phyloP scores from a whole-genome alignment of 1,139 yeast species.

The Debaryomyces sp. region DNA sequence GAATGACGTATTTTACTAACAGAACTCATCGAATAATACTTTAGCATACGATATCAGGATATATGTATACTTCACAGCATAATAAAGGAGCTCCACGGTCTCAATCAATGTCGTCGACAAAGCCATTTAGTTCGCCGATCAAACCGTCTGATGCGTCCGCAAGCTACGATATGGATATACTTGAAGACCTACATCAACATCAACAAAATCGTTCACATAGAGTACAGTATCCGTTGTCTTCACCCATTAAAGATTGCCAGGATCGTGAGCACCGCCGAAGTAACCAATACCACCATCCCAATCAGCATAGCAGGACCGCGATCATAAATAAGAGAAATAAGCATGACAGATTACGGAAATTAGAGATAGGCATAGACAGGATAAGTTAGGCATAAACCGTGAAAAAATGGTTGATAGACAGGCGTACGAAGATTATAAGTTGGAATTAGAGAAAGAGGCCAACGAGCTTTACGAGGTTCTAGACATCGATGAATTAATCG shows the following conservation, averaged over 20 bases:
- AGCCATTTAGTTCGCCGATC: slow-evolving; percentile 12
- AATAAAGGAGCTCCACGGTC: neutral
- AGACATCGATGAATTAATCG: slow-evolving; percentile 32
- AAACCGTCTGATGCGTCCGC: slow-evolving; percentile 8
- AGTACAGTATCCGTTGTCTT: slow-evolving; percentile 26
- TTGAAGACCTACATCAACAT: slow-evolving; percentile 17
- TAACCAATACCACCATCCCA: slow-evolving; percentile 3
- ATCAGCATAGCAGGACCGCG: slow-evolving; percentile 4
- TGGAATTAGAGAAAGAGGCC: slow-evolving; percentile 21
- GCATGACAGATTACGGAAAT: slow-evolving; percentile 29
- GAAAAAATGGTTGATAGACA: slow-evolving; percentile 30
- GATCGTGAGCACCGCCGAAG: slow-evolving; percentile 2
- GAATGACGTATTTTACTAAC: neutral
- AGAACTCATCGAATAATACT: slow-evolving; percentile 6
- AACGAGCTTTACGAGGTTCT: slow-evolving; percentile 18
- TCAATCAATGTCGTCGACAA: slow-evolving; percentile 18
- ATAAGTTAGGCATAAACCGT: slow-evolving; percentile 24
- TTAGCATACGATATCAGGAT: slow-evolving; percentile 16
- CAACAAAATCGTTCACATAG: slow-evolving; percentile 22
- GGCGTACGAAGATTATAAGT: slow-evolving; percentile 19
- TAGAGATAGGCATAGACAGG: slow-evolving; percentile 32
- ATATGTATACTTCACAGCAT: neutral
- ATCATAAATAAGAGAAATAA: slow-evolving; percentile 28
- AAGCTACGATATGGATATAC: slow-evolving; percentile 8
- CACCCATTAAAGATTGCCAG: slow-evolving; percentile 17